A percentile compares a stretch with the other conserved stretches of the same genome.
Conservation (phyloP, 768 basidiomycete species). For the Chlorophyllum brunneum region DNA sequence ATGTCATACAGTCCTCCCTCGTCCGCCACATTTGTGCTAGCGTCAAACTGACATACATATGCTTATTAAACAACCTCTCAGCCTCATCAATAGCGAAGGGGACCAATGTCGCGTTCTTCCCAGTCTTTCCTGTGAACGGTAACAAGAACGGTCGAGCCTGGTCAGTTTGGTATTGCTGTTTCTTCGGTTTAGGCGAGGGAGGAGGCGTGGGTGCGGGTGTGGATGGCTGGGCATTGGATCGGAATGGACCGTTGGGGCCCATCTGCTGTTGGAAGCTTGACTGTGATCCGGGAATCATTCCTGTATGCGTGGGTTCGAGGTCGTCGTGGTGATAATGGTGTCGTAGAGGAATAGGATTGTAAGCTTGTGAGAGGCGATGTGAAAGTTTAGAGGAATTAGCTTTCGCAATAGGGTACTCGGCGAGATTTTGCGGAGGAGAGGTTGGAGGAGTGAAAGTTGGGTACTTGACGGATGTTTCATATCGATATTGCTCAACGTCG, state of each 20-base stretch:
- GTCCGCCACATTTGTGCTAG: slow-evolving; percentile 95
- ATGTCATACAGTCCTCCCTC: slow-evolving; percentile 90
- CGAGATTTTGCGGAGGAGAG: slow-evolving; percentile 30
- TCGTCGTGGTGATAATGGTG: slow-evolving; percentile 93
- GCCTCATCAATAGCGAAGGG: slow-evolving; percentile 97
- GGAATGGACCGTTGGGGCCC: slow-evolving; percentile 28
- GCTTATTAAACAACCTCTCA: slow-evolving; percentile 81
- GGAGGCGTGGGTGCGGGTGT: slow-evolving; percentile 91
- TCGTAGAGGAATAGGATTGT: slow-evolving; percentile 89
- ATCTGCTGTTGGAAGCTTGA: slow-evolving; percentile 30
- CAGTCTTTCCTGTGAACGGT: slow-evolving; percentile 77
- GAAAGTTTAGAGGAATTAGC: slow-evolving; percentile 37
- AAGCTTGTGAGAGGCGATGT: slow-evolving; percentile 80
- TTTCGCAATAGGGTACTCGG: slow-evolving; percentile 31
- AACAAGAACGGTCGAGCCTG: slow-evolving; percentile 92
- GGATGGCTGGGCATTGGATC: slow-evolving; percentile 58
- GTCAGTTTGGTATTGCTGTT: slow-evolving; percentile 98
- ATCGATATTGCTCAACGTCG: slow-evolving; percentile 85
- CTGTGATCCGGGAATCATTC: slow-evolving; percentile 34
- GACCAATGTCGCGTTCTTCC: slow-evolving; percentile 65
- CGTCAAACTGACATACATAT: slow-evolving; percentile 87
- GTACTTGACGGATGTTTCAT: slow-evolving; percentile 92
- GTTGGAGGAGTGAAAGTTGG: slow-evolving; percentile 82
- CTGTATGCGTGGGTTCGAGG: slow-evolving; percentile 42
- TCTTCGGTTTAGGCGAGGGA: slow-evolving; percentile 84